Conservation (phyloP, 768 basidiomycete species). For the Hirschioporus abietinus region DNA sequence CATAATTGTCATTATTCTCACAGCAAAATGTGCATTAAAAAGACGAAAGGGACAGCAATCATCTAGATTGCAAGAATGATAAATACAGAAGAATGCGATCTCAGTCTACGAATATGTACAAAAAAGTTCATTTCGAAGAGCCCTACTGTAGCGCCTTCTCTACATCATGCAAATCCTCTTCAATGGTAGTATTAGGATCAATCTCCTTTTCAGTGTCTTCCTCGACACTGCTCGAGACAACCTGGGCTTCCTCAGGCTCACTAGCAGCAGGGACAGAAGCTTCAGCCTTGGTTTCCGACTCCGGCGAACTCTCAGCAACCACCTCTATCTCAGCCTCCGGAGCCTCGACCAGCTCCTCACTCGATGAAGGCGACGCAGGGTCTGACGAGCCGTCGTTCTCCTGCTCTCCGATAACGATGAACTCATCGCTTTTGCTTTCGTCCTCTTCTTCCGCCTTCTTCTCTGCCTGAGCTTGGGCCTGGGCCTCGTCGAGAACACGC, state of each 20-base stretch:
- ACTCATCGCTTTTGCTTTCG: background rate
- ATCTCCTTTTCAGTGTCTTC: background rate
- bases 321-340: background rate
- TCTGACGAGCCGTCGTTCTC: conserved; percentile 12
- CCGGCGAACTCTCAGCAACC: background rate
- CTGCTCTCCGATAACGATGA: background rate
- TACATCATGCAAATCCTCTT: conserved; percentile 3
- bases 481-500: background rate
- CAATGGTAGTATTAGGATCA: conserved; percentile 4
- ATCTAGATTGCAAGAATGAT: background rate
- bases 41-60: background rate
- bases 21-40: background rate
- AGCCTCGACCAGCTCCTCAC: conserved; percentile 7
- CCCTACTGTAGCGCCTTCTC: background rate
- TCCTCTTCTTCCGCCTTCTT: background rate
- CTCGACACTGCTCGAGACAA: background rate
- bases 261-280: background rate
- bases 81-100: background rate
- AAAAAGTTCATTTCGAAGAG: background rate
- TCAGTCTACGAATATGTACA: background rate
- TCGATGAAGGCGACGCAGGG: conserved; percentile 16
- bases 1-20: too few relatives aligned
- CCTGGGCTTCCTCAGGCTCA: background rate
- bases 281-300: background rate
- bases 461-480: background rate